These are phyloP conservation scores for Pogostemon cablin DNA, from an alignment of 257 asterid species.

Conservation along the genomic window DNA sequence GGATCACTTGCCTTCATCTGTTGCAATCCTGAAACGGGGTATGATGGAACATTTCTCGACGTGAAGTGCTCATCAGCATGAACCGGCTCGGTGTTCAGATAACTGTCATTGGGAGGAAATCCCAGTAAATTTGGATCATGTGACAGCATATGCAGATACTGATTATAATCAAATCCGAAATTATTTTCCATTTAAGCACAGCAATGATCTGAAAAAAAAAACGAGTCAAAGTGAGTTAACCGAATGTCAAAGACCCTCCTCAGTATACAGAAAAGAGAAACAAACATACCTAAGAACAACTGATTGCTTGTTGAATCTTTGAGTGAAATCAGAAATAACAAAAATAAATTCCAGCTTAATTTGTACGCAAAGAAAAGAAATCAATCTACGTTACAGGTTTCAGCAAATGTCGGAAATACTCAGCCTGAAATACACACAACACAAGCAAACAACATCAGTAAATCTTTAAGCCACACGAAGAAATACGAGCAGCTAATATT, in stretches of 20 bases:
- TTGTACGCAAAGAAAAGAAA: conserved; percentile 51
- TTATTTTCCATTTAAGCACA: conserved; percentile 73
- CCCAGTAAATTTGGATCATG: conserved; percentile 41
- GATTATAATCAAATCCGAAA: conserved; percentile 52
- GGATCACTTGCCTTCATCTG: conserved; percentile 41
- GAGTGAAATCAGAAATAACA: conserved; percentile 47
- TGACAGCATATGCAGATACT: conserved; percentile 44
- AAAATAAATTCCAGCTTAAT: conserved; percentile 57
- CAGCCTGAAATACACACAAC: conserved; percentile 71
- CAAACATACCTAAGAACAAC: conserved; percentile 40
- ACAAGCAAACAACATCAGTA: conserved; percentile 33
- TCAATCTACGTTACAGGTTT: conserved; percentile 93
- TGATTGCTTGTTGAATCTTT: conserved; percentile 47
- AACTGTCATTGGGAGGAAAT: conserved; percentile 39
- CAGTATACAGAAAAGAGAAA: conserved; percentile 5
- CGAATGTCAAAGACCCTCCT: background rate
- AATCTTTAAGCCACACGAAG: conserved; percentile 7
- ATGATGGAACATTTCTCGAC: conserved; percentile 46
- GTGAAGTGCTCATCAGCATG: conserved; percentile 42
- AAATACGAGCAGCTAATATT: background rate
- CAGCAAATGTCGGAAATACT: conserved; percentile 87
- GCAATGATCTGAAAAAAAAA: conserved; percentile 46
- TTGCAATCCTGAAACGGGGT: conserved; percentile 43
- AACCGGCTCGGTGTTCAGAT: conserved; percentile 41
- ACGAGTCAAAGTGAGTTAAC: conserved; percentile 27